A percentile compares a stretch with the other conserved stretches of the same genome.
Conservation (phyloP, 495 filamentous ascomycete species). For the Hypoxylon perforatum region DNA sequence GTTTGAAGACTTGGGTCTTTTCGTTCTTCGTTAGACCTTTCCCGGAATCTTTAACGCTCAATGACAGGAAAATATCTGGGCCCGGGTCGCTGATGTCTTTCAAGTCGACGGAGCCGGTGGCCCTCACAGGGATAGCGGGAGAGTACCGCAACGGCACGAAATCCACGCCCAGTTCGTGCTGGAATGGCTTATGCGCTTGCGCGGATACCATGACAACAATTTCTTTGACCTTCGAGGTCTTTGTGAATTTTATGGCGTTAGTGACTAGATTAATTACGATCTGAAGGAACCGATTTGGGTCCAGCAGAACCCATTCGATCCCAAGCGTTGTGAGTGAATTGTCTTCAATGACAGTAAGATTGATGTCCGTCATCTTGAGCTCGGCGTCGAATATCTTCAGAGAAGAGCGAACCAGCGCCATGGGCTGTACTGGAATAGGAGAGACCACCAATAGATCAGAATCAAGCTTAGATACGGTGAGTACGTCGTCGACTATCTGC, state of each 20-base stretch:
- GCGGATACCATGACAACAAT: constrained; percentile 71
- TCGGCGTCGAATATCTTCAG: constrained; percentile 80
- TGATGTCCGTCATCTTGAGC: constrained; percentile 71
- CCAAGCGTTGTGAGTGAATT: constrained; percentile 63
- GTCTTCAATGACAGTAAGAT: constrained; percentile 70
- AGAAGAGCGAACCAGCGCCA: constrained; percentile 68
- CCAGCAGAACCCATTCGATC: constrained; percentile 74
- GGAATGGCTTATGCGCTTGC: constrained; percentile 56
- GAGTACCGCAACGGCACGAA: constrained; percentile 46
- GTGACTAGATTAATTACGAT: constrained; percentile 77
- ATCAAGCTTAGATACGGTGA: constrained; percentile 83
- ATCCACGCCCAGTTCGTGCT: constrained; percentile 52
- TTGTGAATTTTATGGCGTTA: constrained; percentile 83
- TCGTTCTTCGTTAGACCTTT: constrained; percentile 74
- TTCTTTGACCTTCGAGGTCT: constrained; percentile 56
- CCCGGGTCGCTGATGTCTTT: constrained; percentile 50
- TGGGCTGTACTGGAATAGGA: constrained; percentile 73
- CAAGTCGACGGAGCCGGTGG: constrained; percentile 44
- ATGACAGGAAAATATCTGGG: constrained; percentile 66
- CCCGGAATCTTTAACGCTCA: constrained; percentile 79
- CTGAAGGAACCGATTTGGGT: constrained; percentile 77
- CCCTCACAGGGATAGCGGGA: constrained; percentile 4
- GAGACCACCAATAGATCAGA: constrained; percentile 75
- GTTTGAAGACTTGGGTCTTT: constrained; percentile 75
- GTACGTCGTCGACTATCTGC: constrained; percentile 81